A percentile compares a stretch with the other conserved stretches of the same genome.
Conservation (phyloP, 305 asterid species). For the Fraxinus sp. region DNA sequence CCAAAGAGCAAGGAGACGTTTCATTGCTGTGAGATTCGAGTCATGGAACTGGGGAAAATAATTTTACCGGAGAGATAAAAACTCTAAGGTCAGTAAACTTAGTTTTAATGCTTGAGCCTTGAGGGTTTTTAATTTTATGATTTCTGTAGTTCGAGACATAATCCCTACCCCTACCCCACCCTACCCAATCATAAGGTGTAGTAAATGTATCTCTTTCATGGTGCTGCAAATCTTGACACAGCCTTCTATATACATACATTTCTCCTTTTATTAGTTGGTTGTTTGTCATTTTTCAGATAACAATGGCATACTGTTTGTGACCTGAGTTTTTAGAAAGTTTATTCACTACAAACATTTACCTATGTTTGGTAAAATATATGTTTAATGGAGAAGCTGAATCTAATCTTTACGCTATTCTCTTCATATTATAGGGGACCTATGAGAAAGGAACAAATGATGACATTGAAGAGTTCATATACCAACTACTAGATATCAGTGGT, state of each 20-base stretch:
- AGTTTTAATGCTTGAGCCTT: not conserved
- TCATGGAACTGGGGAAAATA: not conserved
- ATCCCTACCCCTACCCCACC: not conserved
- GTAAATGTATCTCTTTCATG: not conserved
- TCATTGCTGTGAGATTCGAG: not conserved
- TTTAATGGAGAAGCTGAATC: not conserved
- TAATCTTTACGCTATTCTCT: slow-evolving; percentile 14
- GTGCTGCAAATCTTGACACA: not conserved
- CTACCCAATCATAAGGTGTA: not conserved
- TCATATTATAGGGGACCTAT: slow-evolving; percentile 63
- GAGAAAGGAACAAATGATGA: slow-evolving; percentile 90
- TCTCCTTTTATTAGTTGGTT: not conserved
- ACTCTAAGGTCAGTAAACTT: not conserved
- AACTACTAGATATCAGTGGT: slow-evolving; percentile 62
- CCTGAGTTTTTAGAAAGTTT: not conserved
- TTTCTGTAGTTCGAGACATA: not conserved
- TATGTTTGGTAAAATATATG: not conserved
- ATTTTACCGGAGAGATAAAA: not conserved
- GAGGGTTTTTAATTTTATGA: not conserved
- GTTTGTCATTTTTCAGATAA: not conserved
- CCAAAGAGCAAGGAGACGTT: not conserved
- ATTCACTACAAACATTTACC: not conserved
- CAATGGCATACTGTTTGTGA: not conserved
- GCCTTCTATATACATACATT: not conserved
- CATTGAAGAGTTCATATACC: slow-evolving; percentile 83